phyloP scores from a whole-genome alignment of 805 yeast species.

The Kodamaea kakaduensis region DNA sequence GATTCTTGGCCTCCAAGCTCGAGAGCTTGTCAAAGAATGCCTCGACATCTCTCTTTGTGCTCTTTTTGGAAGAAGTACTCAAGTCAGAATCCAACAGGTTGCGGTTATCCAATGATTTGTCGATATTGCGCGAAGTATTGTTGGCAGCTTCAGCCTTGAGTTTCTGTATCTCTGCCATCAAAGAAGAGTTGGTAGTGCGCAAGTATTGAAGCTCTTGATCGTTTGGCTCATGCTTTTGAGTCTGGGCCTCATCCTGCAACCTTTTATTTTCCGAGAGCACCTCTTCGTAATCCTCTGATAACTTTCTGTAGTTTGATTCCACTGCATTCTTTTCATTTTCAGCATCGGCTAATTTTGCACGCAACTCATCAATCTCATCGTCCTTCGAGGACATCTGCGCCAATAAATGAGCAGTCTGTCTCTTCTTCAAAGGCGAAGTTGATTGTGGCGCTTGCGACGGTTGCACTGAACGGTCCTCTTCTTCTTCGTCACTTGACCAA shows the following conservation, averaged over 20 bases:
- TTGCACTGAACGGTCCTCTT: constrained; percentile 27
- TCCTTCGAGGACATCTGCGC: constrained; percentile 5
- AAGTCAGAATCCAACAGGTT: constrained; percentile 5
- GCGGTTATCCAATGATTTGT: neutral
- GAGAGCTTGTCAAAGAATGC: constrained; percentile 26
- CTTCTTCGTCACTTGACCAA: constrained; percentile 87
- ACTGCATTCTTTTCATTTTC: constrained; percentile 10
- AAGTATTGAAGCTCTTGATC: constrained; percentile 1
- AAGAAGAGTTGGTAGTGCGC: constrained; percentile 2
- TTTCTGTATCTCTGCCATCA: constrained; percentile 3
- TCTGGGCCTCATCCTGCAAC: constrained; percentile 7
- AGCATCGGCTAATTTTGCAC: constrained; percentile 8
- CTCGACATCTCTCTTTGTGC: constrained; percentile 19
- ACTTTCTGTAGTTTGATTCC: constrained; percentile 16
- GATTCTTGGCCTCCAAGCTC: constrained; percentile 18
- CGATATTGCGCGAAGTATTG: neutral
- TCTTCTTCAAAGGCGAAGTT: constrained; percentile 7
- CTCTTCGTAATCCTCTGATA: constrained; percentile 22
- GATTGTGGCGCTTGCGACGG: constrained; percentile 10
- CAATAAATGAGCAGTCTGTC: constrained; percentile 7
- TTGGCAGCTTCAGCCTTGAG: constrained; percentile 1
- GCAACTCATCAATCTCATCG: constrained; percentile 9
- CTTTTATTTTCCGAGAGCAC: constrained; percentile 18
- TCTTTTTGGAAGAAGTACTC: constrained; percentile 3
- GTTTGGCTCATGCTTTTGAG: constrained; percentile 1